Evolutionary conservation across 495 filamentous ascomycete species (phyloP).

Genomic region (Hapsidospora chrysogenum): DNA sequence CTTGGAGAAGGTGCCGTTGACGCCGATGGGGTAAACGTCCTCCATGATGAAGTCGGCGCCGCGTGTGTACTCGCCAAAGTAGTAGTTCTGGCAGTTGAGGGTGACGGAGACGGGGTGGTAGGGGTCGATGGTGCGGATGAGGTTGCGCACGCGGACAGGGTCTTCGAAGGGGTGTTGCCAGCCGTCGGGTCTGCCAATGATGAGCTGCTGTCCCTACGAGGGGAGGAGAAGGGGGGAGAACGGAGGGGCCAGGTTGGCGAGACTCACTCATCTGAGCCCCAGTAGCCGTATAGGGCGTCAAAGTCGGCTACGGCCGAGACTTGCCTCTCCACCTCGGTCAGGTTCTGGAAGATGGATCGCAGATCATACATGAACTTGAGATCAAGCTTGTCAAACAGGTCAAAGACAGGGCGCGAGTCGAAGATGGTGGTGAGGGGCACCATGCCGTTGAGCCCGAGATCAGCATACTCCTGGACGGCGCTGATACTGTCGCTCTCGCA

Average conservation of each 20-base stretch:
- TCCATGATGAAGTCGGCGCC: constrained; percentile 50
- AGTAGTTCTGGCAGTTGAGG: constrained; percentile 56
- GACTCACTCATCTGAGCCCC: constrained; percentile 53
- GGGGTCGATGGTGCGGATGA: constrained; percentile 41
- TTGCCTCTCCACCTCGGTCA: constrained; percentile 30
- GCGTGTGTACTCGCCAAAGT: constrained; percentile 41
- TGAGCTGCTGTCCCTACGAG: no score
- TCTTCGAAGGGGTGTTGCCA: constrained; percentile 39
- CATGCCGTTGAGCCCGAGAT: constrained; percentile 26
- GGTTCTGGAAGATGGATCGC: constrained; percentile 42
- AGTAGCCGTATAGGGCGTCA: constrained; percentile 44
- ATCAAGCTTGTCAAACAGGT: constrained; percentile 35
- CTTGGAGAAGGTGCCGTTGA: constrained; percentile 33
- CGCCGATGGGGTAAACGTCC: constrained; percentile 49
- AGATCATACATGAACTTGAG: constrained; percentile 52
- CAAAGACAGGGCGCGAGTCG: constrained; percentile 30
- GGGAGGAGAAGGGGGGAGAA: no score
- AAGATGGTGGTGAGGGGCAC: constrained; percentile 18
- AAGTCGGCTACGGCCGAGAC: constrained; percentile 32
- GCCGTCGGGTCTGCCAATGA: no score
- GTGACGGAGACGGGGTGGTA: constrained; percentile 52
- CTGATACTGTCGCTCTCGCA: constrained; percentile 19
- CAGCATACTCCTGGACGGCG: constrained; percentile 31
- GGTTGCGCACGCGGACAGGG: constrained; percentile 14
- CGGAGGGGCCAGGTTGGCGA: no score